Percentiles rank a stretch among this genome's conserved stretches.
phyloP scores from a whole-genome alignment of 2,329 filamentous ascomycete genomes.

The Zymoseptoria crescenta region DNA sequence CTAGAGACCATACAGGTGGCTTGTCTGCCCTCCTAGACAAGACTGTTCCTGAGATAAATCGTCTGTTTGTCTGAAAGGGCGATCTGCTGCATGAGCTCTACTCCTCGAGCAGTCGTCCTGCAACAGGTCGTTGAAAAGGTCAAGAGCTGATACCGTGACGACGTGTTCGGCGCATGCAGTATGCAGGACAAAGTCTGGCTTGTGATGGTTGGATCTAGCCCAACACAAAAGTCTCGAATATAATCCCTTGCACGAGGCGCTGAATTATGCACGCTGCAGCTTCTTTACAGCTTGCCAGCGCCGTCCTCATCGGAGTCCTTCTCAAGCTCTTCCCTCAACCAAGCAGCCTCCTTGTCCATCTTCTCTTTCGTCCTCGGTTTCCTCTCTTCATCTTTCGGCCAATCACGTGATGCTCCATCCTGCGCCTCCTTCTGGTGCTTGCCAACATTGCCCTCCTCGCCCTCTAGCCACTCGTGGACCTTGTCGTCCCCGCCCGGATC shows the following conservation, averaged over 20 bases:
- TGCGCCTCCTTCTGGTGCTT: slow-evolving; percentile 55
- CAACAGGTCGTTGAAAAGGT: not conserved
- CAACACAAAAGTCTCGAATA: not conserved
- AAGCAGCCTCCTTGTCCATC: slow-evolving; percentile 71
- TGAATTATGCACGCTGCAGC: not conserved
- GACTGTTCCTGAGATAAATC: not conserved
- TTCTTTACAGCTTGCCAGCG: not conserved
- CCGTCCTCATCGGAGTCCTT: slow-evolving; percentile 29
- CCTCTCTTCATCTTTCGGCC: slow-evolving; percentile 58
- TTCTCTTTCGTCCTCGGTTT: slow-evolving; percentile 60
- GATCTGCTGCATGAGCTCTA: not conserved
- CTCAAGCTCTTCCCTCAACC: slow-evolving; percentile 52
- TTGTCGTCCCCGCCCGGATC: slow-evolving; percentile 60
- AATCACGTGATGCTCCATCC: slow-evolving; percentile 44
- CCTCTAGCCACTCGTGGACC: slow-evolving; percentile 76
- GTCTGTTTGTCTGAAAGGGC: not conserved
- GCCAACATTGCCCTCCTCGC: slow-evolving; percentile 76
- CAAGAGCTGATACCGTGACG: not conserved
- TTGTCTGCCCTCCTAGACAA: no score
- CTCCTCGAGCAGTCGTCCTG: not conserved
- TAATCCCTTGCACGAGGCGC: not conserved
- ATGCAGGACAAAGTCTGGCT: not conserved
- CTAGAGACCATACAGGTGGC: not conserved
- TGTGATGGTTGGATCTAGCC: not conserved
- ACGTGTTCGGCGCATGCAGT: not conserved